A percentile compares a stretch with the other conserved stretches of the same genome.
Conservation (phyloP, 1,284 basidiomycete species). For the Athelia sp. region DNA sequence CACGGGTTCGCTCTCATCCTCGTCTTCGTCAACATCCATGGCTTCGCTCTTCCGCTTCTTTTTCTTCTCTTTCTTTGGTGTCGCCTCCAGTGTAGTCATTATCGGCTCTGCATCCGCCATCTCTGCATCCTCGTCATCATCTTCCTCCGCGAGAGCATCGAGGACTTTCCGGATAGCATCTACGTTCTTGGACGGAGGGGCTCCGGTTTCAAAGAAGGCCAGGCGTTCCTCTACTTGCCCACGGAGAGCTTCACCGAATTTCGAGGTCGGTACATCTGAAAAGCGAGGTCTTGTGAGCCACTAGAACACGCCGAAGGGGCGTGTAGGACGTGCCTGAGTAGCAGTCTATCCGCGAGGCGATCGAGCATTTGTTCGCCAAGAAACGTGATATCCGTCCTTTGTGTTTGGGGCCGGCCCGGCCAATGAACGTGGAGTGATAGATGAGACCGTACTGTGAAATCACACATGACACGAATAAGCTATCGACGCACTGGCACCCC, state of each 20-base stretch:
- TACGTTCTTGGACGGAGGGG: conserved; percentile 79
- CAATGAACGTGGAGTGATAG: conserved; percentile 95
- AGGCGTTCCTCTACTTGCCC: conserved; percentile 96
- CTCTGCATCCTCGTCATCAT: conserved; percentile 68
- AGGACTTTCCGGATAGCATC: conserved; percentile 89
- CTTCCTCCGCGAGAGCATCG: conserved; percentile 71
- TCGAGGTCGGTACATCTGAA: conserved; percentile 78
- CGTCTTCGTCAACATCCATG: conserved; percentile 60
- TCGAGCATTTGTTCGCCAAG: conserved; percentile 98
- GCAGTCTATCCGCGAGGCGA: conserved; percentile 97
- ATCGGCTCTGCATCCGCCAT: conserved; percentile 50
- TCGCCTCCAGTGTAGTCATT: conserved; percentile 50
- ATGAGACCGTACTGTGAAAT: conserved; percentile 78
- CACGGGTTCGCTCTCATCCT: conserved; percentile 48
- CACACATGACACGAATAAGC: neutral
- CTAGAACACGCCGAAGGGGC: neutral
- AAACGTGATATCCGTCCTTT: conserved; percentile 98
- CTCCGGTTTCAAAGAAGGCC: conserved; percentile 90
- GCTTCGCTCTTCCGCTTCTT: conserved; percentile 59
- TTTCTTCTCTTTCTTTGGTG: conserved; percentile 49
- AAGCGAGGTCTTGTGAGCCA: neutral
- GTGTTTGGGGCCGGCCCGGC: conserved; percentile 90
- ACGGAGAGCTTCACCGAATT: conserved; percentile 93
- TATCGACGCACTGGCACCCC: neutral
- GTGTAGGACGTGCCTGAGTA: conserved; percentile 64